These are phyloP conservation scores for Ceriops tagal DNA, from an alignment of 345 rosid species.

Conservation along the genomic window DNA sequence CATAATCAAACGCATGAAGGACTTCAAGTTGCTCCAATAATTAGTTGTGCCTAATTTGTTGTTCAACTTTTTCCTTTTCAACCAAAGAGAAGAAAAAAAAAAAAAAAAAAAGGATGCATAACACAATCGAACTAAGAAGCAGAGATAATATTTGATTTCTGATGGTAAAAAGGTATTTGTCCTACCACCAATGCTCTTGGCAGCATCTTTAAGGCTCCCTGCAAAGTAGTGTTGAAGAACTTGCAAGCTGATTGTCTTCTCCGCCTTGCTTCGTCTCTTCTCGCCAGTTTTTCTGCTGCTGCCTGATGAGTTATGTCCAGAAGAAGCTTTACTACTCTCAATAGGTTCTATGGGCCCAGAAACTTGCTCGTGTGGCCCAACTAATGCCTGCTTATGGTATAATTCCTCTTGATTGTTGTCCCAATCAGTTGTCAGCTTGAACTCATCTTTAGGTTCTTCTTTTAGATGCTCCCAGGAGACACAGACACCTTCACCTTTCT, in stretches of 20 bases:
- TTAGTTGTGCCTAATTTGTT: conserved; percentile 2
- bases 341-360: conserved; percentile 30
- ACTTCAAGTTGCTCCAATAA: neutral
- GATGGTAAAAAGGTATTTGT: conserved; percentile 17
- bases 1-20: neutral
- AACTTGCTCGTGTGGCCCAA: conserved; percentile 33
- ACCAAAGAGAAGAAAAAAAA: too few species aligned
- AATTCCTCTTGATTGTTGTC: conserved; percentile 36
- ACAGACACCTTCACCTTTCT: conserved; percentile 55
- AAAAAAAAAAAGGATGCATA: neutral
- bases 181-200: conserved; percentile 90
- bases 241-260: conserved; percentile 80
- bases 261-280: conserved; percentile 66
- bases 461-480: conserved; percentile 57
- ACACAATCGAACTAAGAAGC: neutral
- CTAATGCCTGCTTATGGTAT: conserved; percentile 27
- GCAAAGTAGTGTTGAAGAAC: conserved; percentile 84
- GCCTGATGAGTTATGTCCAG: conserved; percentile 30
- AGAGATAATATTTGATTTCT: conserved; percentile 14
- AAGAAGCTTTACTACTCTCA: conserved; percentile 29
- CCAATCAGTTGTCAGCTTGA: conserved; percentile 44
- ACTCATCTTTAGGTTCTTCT: conserved; percentile 53
- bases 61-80: neutral
- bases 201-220: conserved; percentile 98
- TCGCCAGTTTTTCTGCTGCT: conserved; percentile 49